Evolutionary conservation across 1,284 basidiomycete species (phyloP).

Genomic region (Leccinum huronense): DNA sequence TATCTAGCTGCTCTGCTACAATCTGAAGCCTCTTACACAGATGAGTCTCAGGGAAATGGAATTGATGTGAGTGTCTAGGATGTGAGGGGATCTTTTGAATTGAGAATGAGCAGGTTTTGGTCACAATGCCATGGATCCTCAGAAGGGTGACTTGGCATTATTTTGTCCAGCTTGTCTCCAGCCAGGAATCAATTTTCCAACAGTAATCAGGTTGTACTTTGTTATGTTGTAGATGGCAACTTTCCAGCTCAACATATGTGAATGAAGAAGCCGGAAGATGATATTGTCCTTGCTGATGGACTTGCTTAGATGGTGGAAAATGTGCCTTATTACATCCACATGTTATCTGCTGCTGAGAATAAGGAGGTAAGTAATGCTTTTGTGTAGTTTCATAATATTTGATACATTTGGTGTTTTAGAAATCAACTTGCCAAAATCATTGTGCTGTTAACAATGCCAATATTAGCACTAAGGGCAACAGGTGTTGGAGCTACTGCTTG

Average conservation of each 20-base stretch:
- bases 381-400: background rate
- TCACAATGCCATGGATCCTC: background rate
- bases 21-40: background rate
- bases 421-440: slow-evolving; percentile 17
- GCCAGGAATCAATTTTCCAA: slow-evolving; percentile 11
- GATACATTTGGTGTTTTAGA: slow-evolving; percentile 6
- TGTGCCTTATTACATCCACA: slow-evolving; percentile 13
- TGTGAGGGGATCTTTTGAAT: slow-evolving; percentile 16
- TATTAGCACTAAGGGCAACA: slow-evolving; percentile 8
- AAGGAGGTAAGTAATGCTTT: slow-evolving; percentile 7
- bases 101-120: slow-evolving; percentile 9
- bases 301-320: slow-evolving; percentile 17
- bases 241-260: slow-evolving; percentile 19
- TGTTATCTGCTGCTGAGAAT: slow-evolving; percentile 4
- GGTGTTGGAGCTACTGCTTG: slow-evolving; percentile 10
- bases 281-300: slow-evolving; percentile 16
- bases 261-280: slow-evolving; percentile 12
- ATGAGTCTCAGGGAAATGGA: background rate
- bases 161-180: slow-evolving; percentile 21
- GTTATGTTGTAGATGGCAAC: slow-evolving; percentile 21
- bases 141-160: slow-evolving; percentile 2
- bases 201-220: background rate
- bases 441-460: slow-evolving; percentile 17
- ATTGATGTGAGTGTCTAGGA: background rate
- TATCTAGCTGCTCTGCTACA: slow-evolving; percentile 1